These are phyloP conservation scores for Arxiozyma slooffiae DNA, from an alignment of 1,139 yeast genomes.

Conservation along the genomic window DNA sequence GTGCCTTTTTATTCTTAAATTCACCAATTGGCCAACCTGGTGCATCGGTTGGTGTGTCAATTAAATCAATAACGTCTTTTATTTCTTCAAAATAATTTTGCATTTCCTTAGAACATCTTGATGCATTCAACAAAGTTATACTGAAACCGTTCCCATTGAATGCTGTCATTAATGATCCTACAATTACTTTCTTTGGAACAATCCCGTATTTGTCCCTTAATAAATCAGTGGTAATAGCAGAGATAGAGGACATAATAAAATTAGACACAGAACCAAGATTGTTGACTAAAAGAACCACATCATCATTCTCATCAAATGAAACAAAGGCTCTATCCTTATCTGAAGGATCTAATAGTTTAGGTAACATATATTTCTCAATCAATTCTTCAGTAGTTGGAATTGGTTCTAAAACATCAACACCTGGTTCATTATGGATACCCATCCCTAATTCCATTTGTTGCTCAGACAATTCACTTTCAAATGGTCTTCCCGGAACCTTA, in stretches of 20 bases:
- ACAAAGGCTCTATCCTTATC: slow-evolving; percentile 68
- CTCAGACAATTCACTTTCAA: slow-evolving; percentile 44
- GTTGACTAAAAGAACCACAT: slow-evolving; percentile 60
- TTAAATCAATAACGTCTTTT: slow-evolving; percentile 37
- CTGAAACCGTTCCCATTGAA: slow-evolving; percentile 88
- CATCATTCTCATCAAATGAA: slow-evolving; percentile 50
- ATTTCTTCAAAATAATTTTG: slow-evolving; percentile 32
- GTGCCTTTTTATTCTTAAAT: slow-evolving; percentile 20
- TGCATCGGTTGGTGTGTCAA: slow-evolving; percentile 66
- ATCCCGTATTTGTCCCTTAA: slow-evolving; percentile 43
- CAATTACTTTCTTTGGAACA: slow-evolving; percentile 53
- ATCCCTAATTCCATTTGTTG: slow-evolving; percentile 81
- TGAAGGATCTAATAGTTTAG: slow-evolving; percentile 42
- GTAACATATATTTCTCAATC: slow-evolving; percentile 41
- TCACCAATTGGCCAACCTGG: slow-evolving; percentile 60
- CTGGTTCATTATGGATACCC: slow-evolving; percentile 96
- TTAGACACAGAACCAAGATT: slow-evolving; percentile 82
- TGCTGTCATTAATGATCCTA: slow-evolving; percentile 76
- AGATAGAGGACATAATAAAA: slow-evolving; percentile 61
- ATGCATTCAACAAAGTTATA: slow-evolving; percentile 60
- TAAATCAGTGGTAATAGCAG: slow-evolving; percentile 39
- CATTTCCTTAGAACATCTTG: slow-evolving; percentile 37
- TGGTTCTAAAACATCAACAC: slow-evolving; percentile 59
- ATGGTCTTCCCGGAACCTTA: slow-evolving; percentile 70
- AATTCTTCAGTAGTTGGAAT: slow-evolving; percentile 58